Conservation (phyloP, 2,329 filamentous ascomycete species). For the Cercospora sp. region DNA sequence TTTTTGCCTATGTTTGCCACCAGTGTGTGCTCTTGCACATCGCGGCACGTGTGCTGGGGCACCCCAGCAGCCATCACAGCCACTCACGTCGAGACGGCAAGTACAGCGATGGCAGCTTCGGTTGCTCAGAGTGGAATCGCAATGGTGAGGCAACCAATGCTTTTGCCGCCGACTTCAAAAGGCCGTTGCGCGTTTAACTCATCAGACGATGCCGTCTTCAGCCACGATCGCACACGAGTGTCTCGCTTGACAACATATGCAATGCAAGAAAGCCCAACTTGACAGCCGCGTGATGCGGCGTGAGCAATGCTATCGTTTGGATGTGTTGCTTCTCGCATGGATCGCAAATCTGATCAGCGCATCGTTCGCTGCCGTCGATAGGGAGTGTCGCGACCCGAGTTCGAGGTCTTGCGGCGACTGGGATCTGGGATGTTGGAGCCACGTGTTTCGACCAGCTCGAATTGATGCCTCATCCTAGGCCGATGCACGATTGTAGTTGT, state of each 20-base stretch:
- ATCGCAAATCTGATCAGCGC: not conserved
- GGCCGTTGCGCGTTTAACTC: not conserved
- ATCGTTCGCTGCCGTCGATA: not conserved
- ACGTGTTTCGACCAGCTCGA: constrained; percentile 2
- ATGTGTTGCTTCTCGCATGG: not conserved
- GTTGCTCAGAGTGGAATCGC: not conserved
- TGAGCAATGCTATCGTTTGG: not conserved
- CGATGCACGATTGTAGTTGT: not conserved
- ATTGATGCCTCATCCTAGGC: not conserved
- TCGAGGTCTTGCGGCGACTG: not conserved
- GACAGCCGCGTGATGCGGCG: not conserved
- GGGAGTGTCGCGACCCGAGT: not conserved
- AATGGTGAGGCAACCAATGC: not conserved
- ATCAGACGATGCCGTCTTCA: not conserved
- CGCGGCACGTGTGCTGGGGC: not conserved
- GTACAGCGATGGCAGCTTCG: not conserved
- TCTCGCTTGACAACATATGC: constrained; percentile 4
- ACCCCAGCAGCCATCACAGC: not conserved
- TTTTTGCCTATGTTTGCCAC: not conserved
- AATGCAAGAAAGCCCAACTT: constrained; percentile 2
- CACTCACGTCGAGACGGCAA: not conserved
- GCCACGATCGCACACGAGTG: not conserved
- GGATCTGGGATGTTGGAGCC: constrained; percentile 5
- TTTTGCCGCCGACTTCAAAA: not conserved
- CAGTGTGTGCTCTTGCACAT: not conserved